Conservation (phyloP, 169 alveolate genomes). For the Plasmodium cynomolgi region DNA sequence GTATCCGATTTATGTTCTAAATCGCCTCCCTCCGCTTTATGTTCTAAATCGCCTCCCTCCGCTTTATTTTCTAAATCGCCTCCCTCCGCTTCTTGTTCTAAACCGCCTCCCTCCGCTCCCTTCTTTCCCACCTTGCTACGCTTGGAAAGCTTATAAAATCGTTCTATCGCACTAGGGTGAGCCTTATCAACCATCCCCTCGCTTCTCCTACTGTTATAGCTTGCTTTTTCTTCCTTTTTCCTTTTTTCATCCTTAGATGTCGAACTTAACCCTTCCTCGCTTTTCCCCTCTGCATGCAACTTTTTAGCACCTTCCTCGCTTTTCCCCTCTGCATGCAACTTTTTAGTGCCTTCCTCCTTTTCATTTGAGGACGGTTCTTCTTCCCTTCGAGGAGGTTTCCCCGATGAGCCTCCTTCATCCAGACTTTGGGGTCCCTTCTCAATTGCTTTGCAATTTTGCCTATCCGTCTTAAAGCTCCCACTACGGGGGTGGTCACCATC, state of each 20-base stretch:
- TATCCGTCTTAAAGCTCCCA: not conserved
- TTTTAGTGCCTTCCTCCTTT: not conserved
- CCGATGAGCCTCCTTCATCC: not conserved
- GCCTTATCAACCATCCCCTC: not conserved
- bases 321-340: not conserved
- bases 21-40: not conserved
- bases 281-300: not conserved
- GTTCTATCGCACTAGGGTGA: not conserved
- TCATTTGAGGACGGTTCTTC: not conserved
- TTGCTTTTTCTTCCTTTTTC: not conserved
- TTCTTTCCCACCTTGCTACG: not conserved
- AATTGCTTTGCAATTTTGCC: not conserved
- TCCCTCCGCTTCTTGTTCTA: not conserved
- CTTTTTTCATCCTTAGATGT: not conserved
- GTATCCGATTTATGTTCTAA: not conserved
- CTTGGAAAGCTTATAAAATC: not conserved
- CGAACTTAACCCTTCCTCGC: not conserved
- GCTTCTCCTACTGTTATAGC: not conserved
- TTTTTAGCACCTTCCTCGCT: not conserved
- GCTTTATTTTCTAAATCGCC: not conserved
- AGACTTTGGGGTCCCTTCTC: not conserved
- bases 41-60: not conserved
- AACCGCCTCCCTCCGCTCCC: not conserved
- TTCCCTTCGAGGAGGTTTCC: not conserved
- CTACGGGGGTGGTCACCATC: not conserved